phyloP scores from a whole-genome alignment of 2,329 filamentous ascomycete genomes.

The Epicoccum nigrum region DNA sequence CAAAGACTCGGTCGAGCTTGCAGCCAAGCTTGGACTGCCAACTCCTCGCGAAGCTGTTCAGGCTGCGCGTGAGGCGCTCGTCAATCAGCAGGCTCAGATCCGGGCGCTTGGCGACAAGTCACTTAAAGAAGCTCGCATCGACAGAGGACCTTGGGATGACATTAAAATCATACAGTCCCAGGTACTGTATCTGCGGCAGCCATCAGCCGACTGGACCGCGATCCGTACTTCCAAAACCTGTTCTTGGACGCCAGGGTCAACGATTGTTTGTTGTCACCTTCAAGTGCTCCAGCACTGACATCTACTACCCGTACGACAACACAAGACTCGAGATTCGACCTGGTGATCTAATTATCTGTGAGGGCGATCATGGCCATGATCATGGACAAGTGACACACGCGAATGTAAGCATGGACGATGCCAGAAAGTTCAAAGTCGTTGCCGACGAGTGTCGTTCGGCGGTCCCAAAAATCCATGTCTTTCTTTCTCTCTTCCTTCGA shows the following conservation, averaged over 20 bases:
- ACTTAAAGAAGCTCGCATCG: slow-evolving; percentile 25
- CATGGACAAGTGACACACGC: slow-evolving; percentile 89
- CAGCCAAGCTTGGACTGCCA: slow-evolving; percentile 32
- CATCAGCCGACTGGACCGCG: slow-evolving; percentile 42
- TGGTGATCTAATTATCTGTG: slow-evolving; percentile 94
- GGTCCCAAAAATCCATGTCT: too few relatives aligned
- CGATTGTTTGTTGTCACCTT: slow-evolving; percentile 87
- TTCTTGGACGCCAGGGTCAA: slow-evolving; percentile 38
- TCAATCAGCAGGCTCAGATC: slow-evolving; percentile 24
- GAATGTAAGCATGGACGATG: slow-evolving; percentile 85
- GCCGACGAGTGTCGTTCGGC: too few relatives aligned
- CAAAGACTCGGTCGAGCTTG: slow-evolving; percentile 42
- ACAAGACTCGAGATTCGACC: slow-evolving; percentile 89
- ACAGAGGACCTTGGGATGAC: slow-evolving; percentile 44
- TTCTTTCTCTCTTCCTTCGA: too few relatives aligned
- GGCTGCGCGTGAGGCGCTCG: slow-evolving; percentile 37
- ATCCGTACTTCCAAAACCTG: too few relatives aligned
- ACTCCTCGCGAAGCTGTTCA: slow-evolving; percentile 42
- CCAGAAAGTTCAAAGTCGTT: slow-evolving; percentile 87
- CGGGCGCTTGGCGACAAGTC: slow-evolving; percentile 23
- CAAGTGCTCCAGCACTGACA: slow-evolving; percentile 93
- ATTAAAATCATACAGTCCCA: slow-evolving; percentile 49
- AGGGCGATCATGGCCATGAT: slow-evolving; percentile 95
- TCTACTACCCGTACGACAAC: slow-evolving; percentile 96
- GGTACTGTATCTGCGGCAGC: slow-evolving; percentile 47